These are phyloP conservation scores for Fusarium tjaetaba DNA, from an alignment of 2,329 filamentous ascomycete species.

Conservation along the genomic window DNA sequence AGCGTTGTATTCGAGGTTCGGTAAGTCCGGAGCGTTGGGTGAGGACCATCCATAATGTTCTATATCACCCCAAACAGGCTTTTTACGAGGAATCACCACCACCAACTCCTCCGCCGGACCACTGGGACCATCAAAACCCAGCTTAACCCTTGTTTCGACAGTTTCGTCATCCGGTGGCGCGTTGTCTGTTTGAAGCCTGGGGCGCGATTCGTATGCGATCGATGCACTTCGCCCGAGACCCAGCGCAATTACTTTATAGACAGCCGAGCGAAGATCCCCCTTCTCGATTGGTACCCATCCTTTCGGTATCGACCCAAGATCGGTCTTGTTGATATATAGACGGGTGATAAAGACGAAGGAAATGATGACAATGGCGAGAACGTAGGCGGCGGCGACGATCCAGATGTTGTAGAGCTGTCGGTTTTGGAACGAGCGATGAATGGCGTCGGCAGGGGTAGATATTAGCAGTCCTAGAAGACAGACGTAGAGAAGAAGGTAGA, in stretches of 20 bases:
- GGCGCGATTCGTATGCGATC: slow-evolving; percentile 74
- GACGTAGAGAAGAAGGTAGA: slow-evolving; percentile 80
- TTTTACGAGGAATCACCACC: slow-evolving; percentile 61
- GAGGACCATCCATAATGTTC: slow-evolving; percentile 90
- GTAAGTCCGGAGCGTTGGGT: slow-evolving; percentile 77
- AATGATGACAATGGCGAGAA: slow-evolving; percentile 76
- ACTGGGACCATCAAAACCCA: slow-evolving; percentile 48
- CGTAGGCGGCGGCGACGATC: slow-evolving; percentile 79
- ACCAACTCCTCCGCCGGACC: slow-evolving; percentile 52
- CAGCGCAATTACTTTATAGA: slow-evolving; percentile 78
- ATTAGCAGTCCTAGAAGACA: slow-evolving; percentile 78
- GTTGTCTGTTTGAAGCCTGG: slow-evolving; percentile 41
- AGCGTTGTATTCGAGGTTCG: slow-evolving; percentile 82
- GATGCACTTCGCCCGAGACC: slow-evolving; percentile 80
- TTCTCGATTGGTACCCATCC: slow-evolving; percentile 86
- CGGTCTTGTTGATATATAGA: slow-evolving; percentile 86
- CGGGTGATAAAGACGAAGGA: slow-evolving; percentile 82
- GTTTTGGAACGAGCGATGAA: slow-evolving; percentile 78
- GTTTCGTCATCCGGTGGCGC: slow-evolving; percentile 25
- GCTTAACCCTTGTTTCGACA: slow-evolving; percentile 32
- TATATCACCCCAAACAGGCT: slow-evolving; percentile 80
- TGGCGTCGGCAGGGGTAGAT: slow-evolving; percentile 81
- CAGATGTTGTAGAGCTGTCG: slow-evolving; percentile 81
- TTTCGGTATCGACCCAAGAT: slow-evolving; percentile 85
- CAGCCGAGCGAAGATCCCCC: slow-evolving; percentile 79